A percentile compares a stretch with the other conserved stretches of the same genome.
These are phyloP conservation scores for Ascodesmis nigricans DNA, from an alignment of 495 filamentous ascomycete genomes.

Conservation along the genomic window DNA sequence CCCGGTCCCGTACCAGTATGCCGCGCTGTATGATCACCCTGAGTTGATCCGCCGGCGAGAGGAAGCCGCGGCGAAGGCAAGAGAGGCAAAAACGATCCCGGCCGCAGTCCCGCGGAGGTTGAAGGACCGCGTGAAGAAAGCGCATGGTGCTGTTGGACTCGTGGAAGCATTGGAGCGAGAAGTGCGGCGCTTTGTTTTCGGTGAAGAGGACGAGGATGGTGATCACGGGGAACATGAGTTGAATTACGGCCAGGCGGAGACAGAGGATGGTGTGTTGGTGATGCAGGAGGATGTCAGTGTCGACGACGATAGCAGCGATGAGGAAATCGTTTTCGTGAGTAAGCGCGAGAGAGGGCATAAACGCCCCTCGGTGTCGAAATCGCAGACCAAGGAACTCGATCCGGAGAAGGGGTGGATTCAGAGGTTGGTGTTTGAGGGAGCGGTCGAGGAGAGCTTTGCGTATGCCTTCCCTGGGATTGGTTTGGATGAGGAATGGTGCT, in stretches of 20 bases:
- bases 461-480: too few species aligned
- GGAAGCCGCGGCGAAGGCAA: too few species aligned
- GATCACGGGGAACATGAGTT: conserved; percentile 13
- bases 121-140: conserved; percentile 42
- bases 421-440: conserved; percentile 29
- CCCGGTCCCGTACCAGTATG: conserved; percentile 70
- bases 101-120: conserved; percentile 39
- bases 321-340: conserved; percentile 79
- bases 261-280: background rate
- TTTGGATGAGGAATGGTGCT: conserved; percentile 34
- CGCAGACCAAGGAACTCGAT: conserved; percentile 1
- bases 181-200: conserved; percentile 36
- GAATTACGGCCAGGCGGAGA: background rate
- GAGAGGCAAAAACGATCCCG: conserved; percentile 8
- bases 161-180: conserved; percentile 44
- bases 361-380: too few species aligned
- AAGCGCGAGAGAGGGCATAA: conserved; percentile 17
- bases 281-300: background rate
- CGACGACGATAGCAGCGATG: background rate
- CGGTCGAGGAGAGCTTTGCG: conserved; percentile 37
- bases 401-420: conserved; percentile 24
- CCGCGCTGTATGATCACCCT: conserved; percentile 53
- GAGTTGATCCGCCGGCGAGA: conserved; percentile 6
- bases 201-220: conserved; percentile 26
- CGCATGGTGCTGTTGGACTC: conserved; percentile 43